Percentiles rank a stretch among this genome's conserved stretches.
Conservation (phyloP, 306 rosid species). For the Oemleria cerasiformis region DNA sequence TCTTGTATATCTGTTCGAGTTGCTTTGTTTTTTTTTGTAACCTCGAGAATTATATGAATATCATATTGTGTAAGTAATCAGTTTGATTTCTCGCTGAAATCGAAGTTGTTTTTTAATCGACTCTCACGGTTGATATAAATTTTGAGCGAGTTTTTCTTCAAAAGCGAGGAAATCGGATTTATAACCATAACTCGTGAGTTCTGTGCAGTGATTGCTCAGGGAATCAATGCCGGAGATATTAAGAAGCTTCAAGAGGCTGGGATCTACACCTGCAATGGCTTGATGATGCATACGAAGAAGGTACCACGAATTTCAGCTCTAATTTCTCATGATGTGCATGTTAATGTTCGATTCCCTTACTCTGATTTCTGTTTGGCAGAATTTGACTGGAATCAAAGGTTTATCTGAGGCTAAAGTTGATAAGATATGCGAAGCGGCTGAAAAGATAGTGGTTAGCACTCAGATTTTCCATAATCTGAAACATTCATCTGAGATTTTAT, state of each 20-base stretch:
- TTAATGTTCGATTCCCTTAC: conserved; percentile 1
- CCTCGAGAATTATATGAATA: not conserved
- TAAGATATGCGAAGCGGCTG: conserved; percentile 97
- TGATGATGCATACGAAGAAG: conserved; percentile 99
- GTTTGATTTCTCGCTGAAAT: not conserved
- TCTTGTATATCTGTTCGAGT: not conserved
- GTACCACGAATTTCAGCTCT: conserved; percentile 30
- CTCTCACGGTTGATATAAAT: not conserved
- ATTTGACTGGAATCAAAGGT: conserved; percentile 93
- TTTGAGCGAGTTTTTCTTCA: not conserved
- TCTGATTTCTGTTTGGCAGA: conserved; percentile 35
- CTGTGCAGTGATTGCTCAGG: conserved; percentile 80
- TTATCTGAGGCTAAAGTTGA: conserved; percentile 96
- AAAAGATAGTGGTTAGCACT: conserved; percentile 79
- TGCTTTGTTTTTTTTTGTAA: not conserved
- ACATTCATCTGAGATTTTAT: not conserved
- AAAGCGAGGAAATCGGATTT: not conserved
- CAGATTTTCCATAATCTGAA: conserved; percentile 12
- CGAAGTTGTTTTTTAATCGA: not conserved
- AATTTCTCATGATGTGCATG: conserved; percentile 5
- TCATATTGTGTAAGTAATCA: not conserved
- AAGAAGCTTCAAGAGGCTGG: conserved; percentile 99
- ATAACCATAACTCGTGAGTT: conserved; percentile 10
- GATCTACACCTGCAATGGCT: conserved; percentile 92
- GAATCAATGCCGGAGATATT: conserved; percentile 96